Evolutionary conservation across 768 basidiomycete species (phyloP), one percentile per base, ranked within the genome.

Genomic region (Fomitopsis pulvina): DNA sequence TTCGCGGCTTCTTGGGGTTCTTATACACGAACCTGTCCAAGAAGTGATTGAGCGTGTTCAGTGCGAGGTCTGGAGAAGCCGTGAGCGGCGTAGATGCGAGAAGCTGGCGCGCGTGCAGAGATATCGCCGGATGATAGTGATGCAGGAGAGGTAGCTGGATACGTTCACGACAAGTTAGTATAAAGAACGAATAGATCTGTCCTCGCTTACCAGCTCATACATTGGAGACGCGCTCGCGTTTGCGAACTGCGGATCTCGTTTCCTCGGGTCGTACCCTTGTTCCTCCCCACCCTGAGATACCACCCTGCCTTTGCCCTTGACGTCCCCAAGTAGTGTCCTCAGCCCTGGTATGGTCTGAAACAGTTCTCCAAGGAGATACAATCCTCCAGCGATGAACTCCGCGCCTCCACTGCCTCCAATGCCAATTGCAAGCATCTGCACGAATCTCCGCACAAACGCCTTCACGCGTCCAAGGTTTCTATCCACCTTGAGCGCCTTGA

Each of bases 11-110:
- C 71, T 97, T 98, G 1, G 93, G 85, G 64, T 98, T 97, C 67
- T 93, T 91, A 73, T 92, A 97, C 38, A 97, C 90, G 69, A 98
- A 97, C 2, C 94, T 81, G 63, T 98, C 96, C 34, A 98, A 78
- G 79, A 99, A 97, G 60, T 93, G 90, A 0, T 89, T 85, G 21
- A 97, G 79, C 0, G 93, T 94, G 70, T 96, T 93, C 50, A 92
- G 82, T 9, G 89, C 83, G 42, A 99, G 85, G 61, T 98, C 94
- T 0, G 91, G 78, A 8, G 80, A 85, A 9, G 88, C 85, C 0
- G 91, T 90, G 10, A 97, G 70, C 0, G 86, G 84, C 42, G 84
- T 74, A 7, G 76, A 78, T 1, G 71, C 61, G 43, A 97, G 77
- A 10, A 99, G 78, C 62, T 96, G 90, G 6, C 77, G 78, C 0